Conservation (phyloP, 2,329 filamentous ascomycete genomes). For the Diatrype stigma region DNA sequence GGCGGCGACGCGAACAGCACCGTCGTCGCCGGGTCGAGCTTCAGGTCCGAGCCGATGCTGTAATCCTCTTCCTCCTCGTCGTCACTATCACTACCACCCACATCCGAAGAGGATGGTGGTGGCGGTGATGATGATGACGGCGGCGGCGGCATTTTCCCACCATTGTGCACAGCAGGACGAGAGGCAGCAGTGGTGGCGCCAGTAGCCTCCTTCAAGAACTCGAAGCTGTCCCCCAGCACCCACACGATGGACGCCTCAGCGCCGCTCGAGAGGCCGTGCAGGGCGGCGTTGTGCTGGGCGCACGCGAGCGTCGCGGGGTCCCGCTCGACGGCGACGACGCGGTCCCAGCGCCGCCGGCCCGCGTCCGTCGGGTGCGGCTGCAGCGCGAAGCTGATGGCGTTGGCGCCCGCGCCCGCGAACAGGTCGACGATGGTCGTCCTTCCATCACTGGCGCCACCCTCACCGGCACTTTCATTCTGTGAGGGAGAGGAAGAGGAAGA, state of each 20-base stretch:
- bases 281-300: slow-evolving; percentile 83
- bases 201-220: slow-evolving; percentile 49
- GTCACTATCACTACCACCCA: neutral
- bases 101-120: no score
- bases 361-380: slow-evolving; percentile 18
- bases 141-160: no score
- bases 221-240: slow-evolving; percentile 83
- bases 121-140: no score
- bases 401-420: slow-evolving; percentile 89
- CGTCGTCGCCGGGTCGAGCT: slow-evolving; percentile 37
- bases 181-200: neutral
- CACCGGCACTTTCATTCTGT: no score
- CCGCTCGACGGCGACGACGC: slow-evolving; percentile 84
- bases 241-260: slow-evolving; percentile 73
- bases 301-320: slow-evolving; percentile 77
- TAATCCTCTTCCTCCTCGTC: slow-evolving; percentile 4
- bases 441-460: no score
- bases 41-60: no score
- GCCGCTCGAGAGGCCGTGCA: slow-evolving; percentile 79
- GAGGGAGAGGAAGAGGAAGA: slow-evolving; percentile 15
- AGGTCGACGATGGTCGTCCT: slow-evolving; percentile 68
- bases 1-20: slow-evolving; percentile 56
- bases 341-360: slow-evolving; percentile 67
- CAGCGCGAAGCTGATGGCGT: slow-evolving; percentile 88
- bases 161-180: neutral